A percentile compares a stretch with the other conserved stretches of the same genome.
phyloP scores from a whole-genome alignment of 2,329 filamentous ascomycete genomes.

The Grosmannia penicillata region DNA sequence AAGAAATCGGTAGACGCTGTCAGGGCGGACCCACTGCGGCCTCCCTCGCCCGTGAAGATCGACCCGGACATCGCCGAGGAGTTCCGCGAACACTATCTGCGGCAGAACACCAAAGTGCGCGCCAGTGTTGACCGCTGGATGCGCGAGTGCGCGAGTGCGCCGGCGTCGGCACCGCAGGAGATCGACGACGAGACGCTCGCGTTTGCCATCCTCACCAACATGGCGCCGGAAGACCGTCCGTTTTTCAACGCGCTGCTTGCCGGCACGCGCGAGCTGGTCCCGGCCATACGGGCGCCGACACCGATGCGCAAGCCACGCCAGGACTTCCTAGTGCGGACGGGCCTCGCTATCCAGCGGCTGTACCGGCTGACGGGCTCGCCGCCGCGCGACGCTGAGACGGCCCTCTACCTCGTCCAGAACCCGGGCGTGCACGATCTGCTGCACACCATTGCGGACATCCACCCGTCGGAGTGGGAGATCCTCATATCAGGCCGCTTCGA shows the following conservation, averaged over 20 bases:
- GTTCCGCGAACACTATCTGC: constrained; percentile 81
- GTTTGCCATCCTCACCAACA: constrained; percentile 84
- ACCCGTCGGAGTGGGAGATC: constrained; percentile 90
- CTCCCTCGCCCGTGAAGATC: constrained; percentile 53
- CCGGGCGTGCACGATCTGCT: constrained; percentile 71
- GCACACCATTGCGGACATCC: constrained; percentile 75
- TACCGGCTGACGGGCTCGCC: constrained; percentile 54
- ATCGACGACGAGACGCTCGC: constrained; percentile 88
- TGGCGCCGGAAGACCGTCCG: constrained; percentile 60
- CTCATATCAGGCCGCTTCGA: constrained; percentile 87
- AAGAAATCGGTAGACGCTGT: constrained; percentile 16
- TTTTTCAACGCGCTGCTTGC: constrained; percentile 70
- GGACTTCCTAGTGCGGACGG: constrained; percentile 60
- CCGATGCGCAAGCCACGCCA: constrained; percentile 51
- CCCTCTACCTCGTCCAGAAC: constrained; percentile 75
- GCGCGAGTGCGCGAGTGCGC: constrained; percentile 58
- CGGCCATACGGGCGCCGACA: constrained; percentile 50
- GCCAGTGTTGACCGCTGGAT: constrained; percentile 88
- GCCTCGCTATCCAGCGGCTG: constrained; percentile 66
- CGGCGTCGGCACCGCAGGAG: constrained; percentile 65
- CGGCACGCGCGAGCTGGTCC: constrained; percentile 41
- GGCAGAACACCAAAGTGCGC: constrained; percentile 84
- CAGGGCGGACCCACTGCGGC: constrained; percentile 43
- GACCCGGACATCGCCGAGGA: constrained; percentile 92
- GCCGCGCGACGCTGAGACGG: constrained; percentile 74